A percentile compares a stretch with the other conserved stretches of the same genome.
phyloP scores from a whole-genome alignment of 2,329 filamentous ascomycete genomes.

The Rachicladosporium sp. region DNA sequence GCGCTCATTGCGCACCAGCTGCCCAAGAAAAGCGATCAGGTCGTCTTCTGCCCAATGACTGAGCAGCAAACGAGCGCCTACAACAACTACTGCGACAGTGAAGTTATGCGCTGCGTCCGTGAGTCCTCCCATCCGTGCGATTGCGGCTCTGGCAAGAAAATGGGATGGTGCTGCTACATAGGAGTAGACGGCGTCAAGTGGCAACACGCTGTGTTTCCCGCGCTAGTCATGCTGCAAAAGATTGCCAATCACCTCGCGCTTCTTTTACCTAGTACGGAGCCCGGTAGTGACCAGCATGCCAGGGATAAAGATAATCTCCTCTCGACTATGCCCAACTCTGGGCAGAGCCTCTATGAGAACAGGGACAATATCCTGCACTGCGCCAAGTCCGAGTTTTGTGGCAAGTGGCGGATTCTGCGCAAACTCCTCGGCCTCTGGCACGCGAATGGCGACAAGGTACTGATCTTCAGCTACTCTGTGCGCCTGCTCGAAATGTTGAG shows the following conservation, averaged over 20 bases:
- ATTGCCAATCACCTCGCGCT: slow-evolving; percentile 87
- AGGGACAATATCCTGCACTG: slow-evolving; percentile 70
- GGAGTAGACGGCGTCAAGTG: slow-evolving; percentile 41
- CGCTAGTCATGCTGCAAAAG: slow-evolving; percentile 71
- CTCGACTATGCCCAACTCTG: slow-evolving; percentile 62
- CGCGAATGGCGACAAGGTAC: slow-evolving; percentile 77
- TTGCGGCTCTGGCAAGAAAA: slow-evolving; percentile 56
- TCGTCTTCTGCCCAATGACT: slow-evolving; percentile 89
- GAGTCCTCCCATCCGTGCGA: slow-evolving; percentile 54
- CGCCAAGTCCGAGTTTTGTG: slow-evolving; percentile 82
- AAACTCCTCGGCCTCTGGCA: slow-evolving; percentile 86
- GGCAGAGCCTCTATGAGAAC: slow-evolving; percentile 60
- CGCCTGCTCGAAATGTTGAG: slow-evolving; percentile 72
- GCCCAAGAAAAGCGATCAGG: slow-evolving; percentile 85
- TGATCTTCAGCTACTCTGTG: slow-evolving; percentile 90
- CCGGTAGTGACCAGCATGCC: slow-evolving; percentile 59
- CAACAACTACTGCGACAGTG: slow-evolving; percentile 63
- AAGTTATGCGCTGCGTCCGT: slow-evolving; percentile 57
- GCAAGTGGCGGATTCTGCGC: slow-evolving; percentile 88
- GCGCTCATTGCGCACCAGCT: slow-evolving; percentile 81
- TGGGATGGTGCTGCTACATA: slow-evolving; percentile 70
- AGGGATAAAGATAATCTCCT: slow-evolving; percentile 73
- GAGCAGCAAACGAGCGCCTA: slow-evolving; percentile 72
- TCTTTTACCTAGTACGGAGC: slow-evolving; percentile 57
- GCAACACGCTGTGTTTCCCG: slow-evolving; percentile 72